These are phyloP conservation scores for Candida odintsovae DNA, from an alignment of 805 yeast genomes.

Conservation along the genomic window DNA sequence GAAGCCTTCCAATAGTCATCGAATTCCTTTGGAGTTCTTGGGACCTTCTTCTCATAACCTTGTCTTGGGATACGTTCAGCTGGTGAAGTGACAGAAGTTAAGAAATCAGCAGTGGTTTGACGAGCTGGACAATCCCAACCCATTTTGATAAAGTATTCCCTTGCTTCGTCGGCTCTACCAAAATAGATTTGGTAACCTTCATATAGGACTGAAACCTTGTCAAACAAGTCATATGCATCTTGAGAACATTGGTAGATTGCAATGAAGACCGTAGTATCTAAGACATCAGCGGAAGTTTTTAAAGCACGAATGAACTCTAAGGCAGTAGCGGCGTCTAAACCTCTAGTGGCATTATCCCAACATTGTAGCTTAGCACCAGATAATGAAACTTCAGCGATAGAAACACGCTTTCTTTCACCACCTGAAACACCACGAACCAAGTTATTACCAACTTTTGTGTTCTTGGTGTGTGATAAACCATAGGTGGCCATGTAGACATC, in stretches of 20 bases:
- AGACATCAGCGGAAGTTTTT: constrained; percentile 39
- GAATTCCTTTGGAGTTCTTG: constrained; percentile 46
- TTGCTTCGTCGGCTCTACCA: constrained; percentile 39
- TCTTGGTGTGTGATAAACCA: constrained; percentile 44
- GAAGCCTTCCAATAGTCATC: constrained; percentile 40
- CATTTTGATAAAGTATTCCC: constrained; percentile 40
- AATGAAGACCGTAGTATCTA: constrained; percentile 44
- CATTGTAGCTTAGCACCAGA: constrained; percentile 41
- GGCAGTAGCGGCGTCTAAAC: constrained; percentile 55
- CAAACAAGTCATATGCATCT: constrained; percentile 44
- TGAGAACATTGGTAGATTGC: constrained; percentile 53
- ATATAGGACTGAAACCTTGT: constrained; percentile 43
- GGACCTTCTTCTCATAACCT: constrained; percentile 42
- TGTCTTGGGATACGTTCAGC: constrained; percentile 35
- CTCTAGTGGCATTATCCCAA: constrained; percentile 56
- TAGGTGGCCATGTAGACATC: constrained; percentile 45
- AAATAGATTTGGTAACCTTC: constrained; percentile 49
- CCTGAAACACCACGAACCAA: constrained; percentile 63
- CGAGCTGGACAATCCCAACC: constrained; percentile 49
- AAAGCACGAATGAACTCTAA: constrained; percentile 46
- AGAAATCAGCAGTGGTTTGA: constrained; percentile 51
- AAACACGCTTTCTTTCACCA: constrained; percentile 66
- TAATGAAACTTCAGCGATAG: constrained; percentile 52
- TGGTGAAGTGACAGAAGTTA: constrained; percentile 48
- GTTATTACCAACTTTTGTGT: constrained; percentile 61